Evolutionary conservation across 139 green algal genomes (phyloP).

Genomic region (Protoeuglena noctilucae): DNA sequence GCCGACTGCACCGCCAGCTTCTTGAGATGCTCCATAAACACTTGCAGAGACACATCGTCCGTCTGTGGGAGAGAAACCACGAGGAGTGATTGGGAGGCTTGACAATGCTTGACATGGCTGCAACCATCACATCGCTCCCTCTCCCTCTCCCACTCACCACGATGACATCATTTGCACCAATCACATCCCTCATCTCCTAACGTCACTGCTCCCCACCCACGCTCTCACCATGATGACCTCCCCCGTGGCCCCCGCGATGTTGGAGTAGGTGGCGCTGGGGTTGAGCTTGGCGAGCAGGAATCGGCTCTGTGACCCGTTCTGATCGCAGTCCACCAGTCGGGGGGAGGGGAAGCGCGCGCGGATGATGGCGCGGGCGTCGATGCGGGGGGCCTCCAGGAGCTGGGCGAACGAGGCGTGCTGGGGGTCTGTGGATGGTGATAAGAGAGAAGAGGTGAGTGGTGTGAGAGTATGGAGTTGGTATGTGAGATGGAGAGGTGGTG

Average conservation of each 20-base stretch:
- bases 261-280: conserved; percentile 79
- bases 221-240: conserved; percentile 97
- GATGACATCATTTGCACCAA: too few species aligned
- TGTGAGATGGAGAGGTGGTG: too few species aligned
- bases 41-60: conserved; percentile 76
- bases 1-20: conserved; percentile 48
- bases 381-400: conserved; percentile 53
- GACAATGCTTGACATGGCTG: too few species aligned
- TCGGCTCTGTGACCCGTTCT: conserved; percentile 83
- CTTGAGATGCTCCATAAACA: conserved; percentile 88
- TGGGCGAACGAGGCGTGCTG: conserved; percentile 80
- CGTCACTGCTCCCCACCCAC: too few species aligned
- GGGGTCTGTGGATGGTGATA: too few species aligned
- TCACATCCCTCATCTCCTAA: too few species aligned
- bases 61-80: too few species aligned
- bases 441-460: too few species aligned
- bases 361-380: conserved; percentile 48
- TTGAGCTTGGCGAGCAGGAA: conserved; percentile 96
- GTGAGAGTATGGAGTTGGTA: too few species aligned
- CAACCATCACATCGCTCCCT: too few species aligned
- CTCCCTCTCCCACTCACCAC: too few species aligned
- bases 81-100: too few species aligned
- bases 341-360: conserved; percentile 74
- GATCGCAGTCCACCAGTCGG: conserved; percentile 86
- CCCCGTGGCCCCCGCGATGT: conserved; percentile 15